phyloP scores from a whole-genome alignment of 2,329 filamentous ascomycete species.

The Sporothrix curviconia region DNA sequence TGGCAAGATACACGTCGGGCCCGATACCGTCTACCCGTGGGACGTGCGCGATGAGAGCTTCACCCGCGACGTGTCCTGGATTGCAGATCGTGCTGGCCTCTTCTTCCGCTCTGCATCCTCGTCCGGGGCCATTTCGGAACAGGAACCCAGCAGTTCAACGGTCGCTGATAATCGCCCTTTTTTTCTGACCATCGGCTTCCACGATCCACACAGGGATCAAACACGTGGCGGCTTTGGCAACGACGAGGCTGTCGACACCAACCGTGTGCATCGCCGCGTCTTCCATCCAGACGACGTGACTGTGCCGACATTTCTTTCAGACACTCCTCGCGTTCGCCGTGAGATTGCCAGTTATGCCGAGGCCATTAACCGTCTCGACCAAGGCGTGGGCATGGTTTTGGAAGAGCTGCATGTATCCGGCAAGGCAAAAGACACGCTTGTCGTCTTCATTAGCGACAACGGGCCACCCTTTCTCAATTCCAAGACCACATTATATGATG shows the following conservation, averaged over 20 bases:
- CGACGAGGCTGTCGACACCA: slow-evolving; percentile 25
- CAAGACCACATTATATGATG: slow-evolving; percentile 44
- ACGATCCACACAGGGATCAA: slow-evolving; percentile 40
- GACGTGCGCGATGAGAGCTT: slow-evolving; percentile 33
- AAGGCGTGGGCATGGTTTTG: slow-evolving; percentile 36
- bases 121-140: too few relatives aligned
- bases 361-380: slow-evolving; percentile 36
- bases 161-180: slow-evolving; percentile 31
- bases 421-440: slow-evolving; percentile 32
- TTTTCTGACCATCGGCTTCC: slow-evolving; percentile 39
- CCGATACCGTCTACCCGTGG: slow-evolving; percentile 35
- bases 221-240: slow-evolving; percentile 40
- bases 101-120: too few relatives aligned
- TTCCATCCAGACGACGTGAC: slow-evolving; percentile 29
- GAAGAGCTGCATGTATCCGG: slow-evolving; percentile 28
- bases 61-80: slow-evolving; percentile 36
- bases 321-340: slow-evolving; percentile 33
- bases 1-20: slow-evolving; percentile 44
- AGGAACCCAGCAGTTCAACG: too few relatives aligned
- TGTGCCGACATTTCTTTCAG: slow-evolving; percentile 35
- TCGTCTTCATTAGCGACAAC: slow-evolving; percentile 43
- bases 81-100: slow-evolving; percentile 30
- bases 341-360: slow-evolving; percentile 39
- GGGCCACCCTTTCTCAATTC: slow-evolving; percentile 45
- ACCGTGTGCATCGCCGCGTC: slow-evolving; percentile 19